phyloP scores from a whole-genome alignment of 192 early-diverging fungal species.

The Coemansia sp. region DNA sequence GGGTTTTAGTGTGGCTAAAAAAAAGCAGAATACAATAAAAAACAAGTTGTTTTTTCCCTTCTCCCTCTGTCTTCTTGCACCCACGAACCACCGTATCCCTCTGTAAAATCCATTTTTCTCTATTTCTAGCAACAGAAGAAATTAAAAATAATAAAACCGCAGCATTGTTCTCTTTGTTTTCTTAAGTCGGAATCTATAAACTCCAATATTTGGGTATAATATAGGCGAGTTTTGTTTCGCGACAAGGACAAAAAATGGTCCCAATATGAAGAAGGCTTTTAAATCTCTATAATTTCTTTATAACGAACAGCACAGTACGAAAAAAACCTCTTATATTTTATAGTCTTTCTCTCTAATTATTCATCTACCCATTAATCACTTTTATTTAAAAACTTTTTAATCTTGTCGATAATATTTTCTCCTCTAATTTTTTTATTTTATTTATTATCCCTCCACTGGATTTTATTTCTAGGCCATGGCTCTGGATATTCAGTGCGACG shows the following conservation, averaged over 20 bases:
- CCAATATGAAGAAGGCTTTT: too few relatives aligned
- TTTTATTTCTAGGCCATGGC: constrained; percentile 4
- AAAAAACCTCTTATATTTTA: too few relatives aligned
- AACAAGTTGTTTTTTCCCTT: too few relatives aligned
- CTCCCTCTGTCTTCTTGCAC: too few relatives aligned
- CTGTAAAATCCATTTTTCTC: not conserved
- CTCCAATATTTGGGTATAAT: not conserved
- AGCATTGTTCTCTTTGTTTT: constrained; percentile 6
- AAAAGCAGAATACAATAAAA: too few relatives aligned
- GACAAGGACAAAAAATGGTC: constrained; percentile 1
- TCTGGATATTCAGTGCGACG: constrained; percentile 12
- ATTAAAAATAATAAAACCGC: not conserved
- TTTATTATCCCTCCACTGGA: not conserved
- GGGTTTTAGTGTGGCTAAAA: too few relatives aligned
- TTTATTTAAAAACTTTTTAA: too few relatives aligned
- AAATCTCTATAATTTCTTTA: too few relatives aligned
- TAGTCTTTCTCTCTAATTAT: too few relatives aligned
- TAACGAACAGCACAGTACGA: too few relatives aligned
- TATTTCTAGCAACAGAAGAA: not conserved
- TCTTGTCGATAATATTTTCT: not conserved
- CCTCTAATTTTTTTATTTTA: constrained; percentile 2
- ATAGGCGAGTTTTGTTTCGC: not conserved
- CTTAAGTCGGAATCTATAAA: constrained; percentile 7
- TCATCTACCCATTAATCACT: too few relatives aligned
- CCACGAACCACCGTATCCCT: not conserved